Conservation (phyloP, 768 basidiomycete species). For the Amyloporia xantha region DNA sequence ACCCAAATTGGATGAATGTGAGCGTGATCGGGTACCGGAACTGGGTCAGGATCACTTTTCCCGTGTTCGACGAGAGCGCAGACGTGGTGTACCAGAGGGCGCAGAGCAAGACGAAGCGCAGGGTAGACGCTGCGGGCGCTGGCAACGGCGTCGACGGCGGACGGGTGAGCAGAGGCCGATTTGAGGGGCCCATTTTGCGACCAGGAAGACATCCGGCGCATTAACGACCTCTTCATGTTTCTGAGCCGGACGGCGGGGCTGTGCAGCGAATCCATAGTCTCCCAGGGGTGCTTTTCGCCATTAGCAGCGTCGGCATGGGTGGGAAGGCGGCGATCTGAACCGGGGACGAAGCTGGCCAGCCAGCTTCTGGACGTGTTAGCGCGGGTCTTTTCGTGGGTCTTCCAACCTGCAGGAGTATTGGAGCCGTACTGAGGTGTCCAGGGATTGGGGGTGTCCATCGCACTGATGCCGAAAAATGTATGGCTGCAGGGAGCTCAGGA, state of each 20-base stretch:
- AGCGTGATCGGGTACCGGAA: slow-evolving; percentile 95
- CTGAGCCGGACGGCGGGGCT: slow-evolving; percentile 9
- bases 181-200: too few species aligned
- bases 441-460: neutral
- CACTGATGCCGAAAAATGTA: neutral
- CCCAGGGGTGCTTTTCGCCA: slow-evolving; percentile 14
- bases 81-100: slow-evolving; percentile 90
- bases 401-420: slow-evolving; percentile 1
- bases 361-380: slow-evolving; percentile 9
- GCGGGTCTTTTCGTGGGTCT: slow-evolving; percentile 7
- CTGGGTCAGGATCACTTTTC: slow-evolving; percentile 87
- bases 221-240: slow-evolving; percentile 12
- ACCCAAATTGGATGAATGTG: slow-evolving; percentile 96
- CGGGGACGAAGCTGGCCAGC: slow-evolving; percentile 15
- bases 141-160: slow-evolving; percentile 1
- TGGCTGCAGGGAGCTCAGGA: neutral
- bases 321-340: slow-evolving; percentile 9
- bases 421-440: neutral
- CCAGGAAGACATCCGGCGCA: slow-evolving; percentile 13
- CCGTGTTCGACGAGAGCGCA: slow-evolving; percentile 92
- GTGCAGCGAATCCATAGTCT: slow-evolving; percentile 2
- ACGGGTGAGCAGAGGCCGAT: neutral
- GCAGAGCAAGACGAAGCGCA: slow-evolving; percentile 75
- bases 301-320: neutral
- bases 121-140: slow-evolving; percentile 25